Base-by-base conservation (phyloP, 2,329 filamentous ascomycete species). In the Aspergillus sclerotialis region DNA sequence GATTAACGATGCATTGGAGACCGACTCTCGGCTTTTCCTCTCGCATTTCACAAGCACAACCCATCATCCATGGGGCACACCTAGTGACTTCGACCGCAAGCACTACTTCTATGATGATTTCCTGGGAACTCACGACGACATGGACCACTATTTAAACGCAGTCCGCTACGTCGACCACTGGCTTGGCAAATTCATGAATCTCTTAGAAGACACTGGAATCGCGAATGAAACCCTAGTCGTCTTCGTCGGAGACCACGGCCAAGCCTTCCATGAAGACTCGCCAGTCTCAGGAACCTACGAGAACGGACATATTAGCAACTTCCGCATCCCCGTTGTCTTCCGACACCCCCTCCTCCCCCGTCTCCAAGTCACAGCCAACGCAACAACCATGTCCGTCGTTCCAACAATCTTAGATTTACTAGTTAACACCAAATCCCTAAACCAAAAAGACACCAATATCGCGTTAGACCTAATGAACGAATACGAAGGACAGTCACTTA, bases 401-500 rank as follows among this genome's bases (percentile, higher is more conserved):
- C 67, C 67, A 3, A 69, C 65, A 2, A 57, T 69, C 28, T 58
- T 70, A 10, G 67, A 70, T 42, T 56, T 69, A 1, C 52, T 69
- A 6, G 47, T 63, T 14, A 54, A 60, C 34, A 63, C 64, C 5
- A 50, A 53, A 16, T 68, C 65, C 1, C 42, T 70, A 7, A 49
- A 61, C 36, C 24, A 45, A 2, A 37, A 48, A 12, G 57, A 61
- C 30, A 46, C 45, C 2, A 36, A 45, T 2, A 56, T 56, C 1
- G 64, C 63, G n/a, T 45, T 49, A 5, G 58, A 65, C 33, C 48
- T 70, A 3, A 53, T 66, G 7, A 56, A 63, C 12, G 53, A 67
- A 27, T 69, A 69, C 46, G 63, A 70, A 52, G 66, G 64, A 8
- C 67, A 69, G 41, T 68, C 65, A 0, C 53, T 69, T n/a, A 59